Evolutionary conservation across 2,329 filamentous ascomycete species (phyloP).

Genomic region (Diaporthe velutina): DNA sequence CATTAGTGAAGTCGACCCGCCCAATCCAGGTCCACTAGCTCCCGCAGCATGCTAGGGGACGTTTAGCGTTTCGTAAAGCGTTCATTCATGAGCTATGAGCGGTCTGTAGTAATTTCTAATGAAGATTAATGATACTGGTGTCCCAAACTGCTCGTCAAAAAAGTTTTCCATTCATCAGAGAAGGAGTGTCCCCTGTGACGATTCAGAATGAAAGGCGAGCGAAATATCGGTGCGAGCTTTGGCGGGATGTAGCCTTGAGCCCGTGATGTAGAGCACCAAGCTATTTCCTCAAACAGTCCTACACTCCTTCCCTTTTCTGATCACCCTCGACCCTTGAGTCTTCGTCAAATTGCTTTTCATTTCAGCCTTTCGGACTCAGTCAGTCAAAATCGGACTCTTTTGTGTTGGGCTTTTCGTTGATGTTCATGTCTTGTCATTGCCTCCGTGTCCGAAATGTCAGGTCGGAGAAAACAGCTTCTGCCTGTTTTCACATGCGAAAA

Average conservation of each 20-base stretch:
- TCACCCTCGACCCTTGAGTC: too few relatives aligned
- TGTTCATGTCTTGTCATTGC: background rate
- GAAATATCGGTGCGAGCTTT: too few relatives aligned
- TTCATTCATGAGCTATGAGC: background rate
- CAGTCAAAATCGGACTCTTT: background rate
- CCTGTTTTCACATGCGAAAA: background rate
- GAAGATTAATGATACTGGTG: background rate
- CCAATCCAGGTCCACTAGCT: too few relatives aligned
- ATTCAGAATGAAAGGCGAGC: too few relatives aligned
- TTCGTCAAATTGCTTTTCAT: too few relatives aligned
- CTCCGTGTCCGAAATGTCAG: background rate
- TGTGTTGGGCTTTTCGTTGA: background rate
- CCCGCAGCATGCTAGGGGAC: too few relatives aligned
- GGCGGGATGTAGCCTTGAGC: too few relatives aligned
- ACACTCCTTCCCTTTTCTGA: background rate
- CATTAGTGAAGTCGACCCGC: too few relatives aligned
- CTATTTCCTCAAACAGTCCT: background rate
- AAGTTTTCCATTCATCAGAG: background rate
- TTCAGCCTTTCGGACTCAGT: background rate
- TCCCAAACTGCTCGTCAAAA: background rate
- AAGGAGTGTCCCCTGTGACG: too few relatives aligned
- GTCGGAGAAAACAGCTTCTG: background rate
- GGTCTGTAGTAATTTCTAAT: constrained; percentile 18
- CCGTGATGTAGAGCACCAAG: too few relatives aligned
- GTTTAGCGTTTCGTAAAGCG: too few relatives aligned